Conservation (phyloP, 2,329 filamentous ascomycete genomes). For the Fusarium pseudoanthophilum region DNA sequence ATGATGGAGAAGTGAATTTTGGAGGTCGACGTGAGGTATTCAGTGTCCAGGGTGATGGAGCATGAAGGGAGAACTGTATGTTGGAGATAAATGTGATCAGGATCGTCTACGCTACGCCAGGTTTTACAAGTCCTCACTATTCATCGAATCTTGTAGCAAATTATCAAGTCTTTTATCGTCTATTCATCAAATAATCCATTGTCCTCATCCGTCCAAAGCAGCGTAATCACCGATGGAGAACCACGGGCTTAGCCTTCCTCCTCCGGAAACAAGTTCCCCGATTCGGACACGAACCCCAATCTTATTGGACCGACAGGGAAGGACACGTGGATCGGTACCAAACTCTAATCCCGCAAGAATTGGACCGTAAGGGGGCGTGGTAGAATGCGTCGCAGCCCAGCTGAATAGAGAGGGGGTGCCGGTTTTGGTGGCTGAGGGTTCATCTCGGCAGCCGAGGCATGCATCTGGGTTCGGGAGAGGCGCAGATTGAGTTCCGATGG, state of each 20-base stretch:
- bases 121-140: too few species aligned
- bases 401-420: too few species aligned
- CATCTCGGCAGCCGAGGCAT: background rate
- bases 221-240: background rate
- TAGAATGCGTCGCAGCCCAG: too few species aligned
- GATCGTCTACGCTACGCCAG: too few species aligned
- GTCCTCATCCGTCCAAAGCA: background rate
- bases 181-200: too few species aligned
- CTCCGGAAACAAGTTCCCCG: background rate
- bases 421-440: background rate
- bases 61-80: background rate
- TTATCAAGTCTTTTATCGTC: too few species aligned
- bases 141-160: too few species aligned
- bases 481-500: background rate
- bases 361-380: background rate
- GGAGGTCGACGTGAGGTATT: accelerated
- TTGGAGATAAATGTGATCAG: background rate
- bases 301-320: background rate
- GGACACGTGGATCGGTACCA: background rate
- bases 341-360: background rate
- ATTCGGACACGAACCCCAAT: background rate
- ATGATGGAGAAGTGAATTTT: too few species aligned
- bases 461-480: background rate
- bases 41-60: accelerated
- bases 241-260: background rate